Conservation (phyloP, 805 yeast genomes). For the Barnettozyma vustinii region DNA sequence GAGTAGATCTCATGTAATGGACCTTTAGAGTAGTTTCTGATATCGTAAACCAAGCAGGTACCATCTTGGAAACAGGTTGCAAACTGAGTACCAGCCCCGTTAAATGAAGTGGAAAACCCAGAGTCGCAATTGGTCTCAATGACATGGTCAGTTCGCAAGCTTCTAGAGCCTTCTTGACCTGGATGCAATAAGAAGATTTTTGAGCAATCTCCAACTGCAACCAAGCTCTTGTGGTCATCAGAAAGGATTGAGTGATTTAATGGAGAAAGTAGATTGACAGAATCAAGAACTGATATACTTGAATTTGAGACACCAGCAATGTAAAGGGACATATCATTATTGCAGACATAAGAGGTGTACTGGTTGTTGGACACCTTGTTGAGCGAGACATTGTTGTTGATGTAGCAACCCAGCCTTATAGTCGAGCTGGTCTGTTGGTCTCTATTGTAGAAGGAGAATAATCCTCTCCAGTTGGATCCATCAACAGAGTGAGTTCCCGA, state of each 20-base stretch:
- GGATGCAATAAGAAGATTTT: conserved; percentile 49
- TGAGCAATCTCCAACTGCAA: conserved; percentile 76
- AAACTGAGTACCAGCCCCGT: conserved; percentile 67
- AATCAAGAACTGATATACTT: conserved; percentile 37
- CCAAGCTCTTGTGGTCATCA: conserved; percentile 52
- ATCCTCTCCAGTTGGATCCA: conserved; percentile 48
- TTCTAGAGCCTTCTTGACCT: conserved; percentile 28
- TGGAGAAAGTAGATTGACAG: conserved; percentile 53
- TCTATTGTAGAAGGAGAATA: conserved; percentile 52
- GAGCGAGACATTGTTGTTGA: conserved; percentile 72
- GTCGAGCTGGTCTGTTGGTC: conserved; percentile 42
- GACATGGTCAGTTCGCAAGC: conserved; percentile 29
- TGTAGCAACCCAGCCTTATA: conserved; percentile 67
- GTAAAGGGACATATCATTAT: conserved; percentile 74
- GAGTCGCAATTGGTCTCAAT: conserved; percentile 61
- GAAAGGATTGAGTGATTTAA: conserved; percentile 70
- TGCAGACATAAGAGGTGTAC: conserved; percentile 65
- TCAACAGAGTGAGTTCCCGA: conserved; percentile 19
- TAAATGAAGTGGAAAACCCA: conserved; percentile 80
- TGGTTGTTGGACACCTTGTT: conserved; percentile 38
- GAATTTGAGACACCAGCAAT: conserved; percentile 50
- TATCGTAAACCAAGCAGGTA: conserved; percentile 66
- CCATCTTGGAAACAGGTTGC: conserved; percentile 88
- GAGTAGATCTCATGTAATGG: conserved; percentile 55
- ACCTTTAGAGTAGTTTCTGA: conserved; percentile 46